A percentile compares a stretch with the other conserved stretches of the same genome.
Conservation (phyloP, 805 yeast species). For the Priceomyces castillae region DNA sequence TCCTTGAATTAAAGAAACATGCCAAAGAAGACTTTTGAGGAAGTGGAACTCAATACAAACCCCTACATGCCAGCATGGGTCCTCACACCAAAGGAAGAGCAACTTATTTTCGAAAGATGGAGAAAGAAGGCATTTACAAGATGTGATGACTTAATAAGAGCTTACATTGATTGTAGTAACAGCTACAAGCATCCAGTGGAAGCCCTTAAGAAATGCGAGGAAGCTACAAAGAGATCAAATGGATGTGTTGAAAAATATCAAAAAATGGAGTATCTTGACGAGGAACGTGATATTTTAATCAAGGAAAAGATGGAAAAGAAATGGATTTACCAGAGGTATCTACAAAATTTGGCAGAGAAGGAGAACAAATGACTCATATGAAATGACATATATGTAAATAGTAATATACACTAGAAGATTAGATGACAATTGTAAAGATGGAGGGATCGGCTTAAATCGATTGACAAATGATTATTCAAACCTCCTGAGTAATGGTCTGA, state of each 20-base stretch:
- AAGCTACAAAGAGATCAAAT: slow-evolving; percentile 55
- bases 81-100: slow-evolving; percentile 73
- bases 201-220: slow-evolving; percentile 64
- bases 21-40: slow-evolving; percentile 33
- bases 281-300: slow-evolving; percentile 63
- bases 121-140: slow-evolving; percentile 59
- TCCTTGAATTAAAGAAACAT: not conserved
- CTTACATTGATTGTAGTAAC: slow-evolving; percentile 65
- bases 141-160: slow-evolving; percentile 70
- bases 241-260: slow-evolving; percentile 63
- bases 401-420: not conserved
- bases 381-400: not conserved
- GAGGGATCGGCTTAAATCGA: too few relatives aligned
- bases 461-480: too few relatives aligned
- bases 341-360: not conserved
- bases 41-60: slow-evolving; percentile 37
- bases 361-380: not conserved
- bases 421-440: not conserved
- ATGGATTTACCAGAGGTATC: slow-evolving; percentile 9
- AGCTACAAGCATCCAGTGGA: slow-evolving; percentile 53
- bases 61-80: slow-evolving; percentile 70
- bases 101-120: slow-evolving; percentile 68
- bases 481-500: too few relatives aligned
- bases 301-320: slow-evolving; percentile 45
- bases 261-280: slow-evolving; percentile 62